Base-by-base conservation (phyloP, 768 basidiomycete species). In the Hericium rajendrae region DNA sequence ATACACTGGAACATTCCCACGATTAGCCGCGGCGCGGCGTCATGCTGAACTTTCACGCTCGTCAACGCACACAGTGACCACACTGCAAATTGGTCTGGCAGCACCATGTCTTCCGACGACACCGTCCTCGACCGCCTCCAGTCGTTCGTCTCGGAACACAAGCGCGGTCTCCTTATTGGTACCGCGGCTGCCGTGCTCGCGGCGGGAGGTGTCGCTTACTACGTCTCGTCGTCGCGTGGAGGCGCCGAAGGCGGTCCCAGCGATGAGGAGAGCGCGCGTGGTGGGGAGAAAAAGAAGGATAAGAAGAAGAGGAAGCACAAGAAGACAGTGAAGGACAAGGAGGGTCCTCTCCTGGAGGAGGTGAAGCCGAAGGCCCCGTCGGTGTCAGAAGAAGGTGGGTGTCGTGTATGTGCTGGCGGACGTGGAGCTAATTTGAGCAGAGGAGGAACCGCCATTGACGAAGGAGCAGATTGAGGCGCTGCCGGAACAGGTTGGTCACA, bases 261-360 rank as follows among this genome's bases (percentile, higher is more conserved):
- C 40, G 60, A 61, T 55, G 62, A 63, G 55, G 61, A 62, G 57
- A 54, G 54, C 38, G 22, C 53, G 26, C 46, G n/a, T 38, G 56
- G 55, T 11, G 76, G 75, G 65, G 65, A 67, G 55, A 76, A 80
- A 66, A 73, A 75, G 72, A 69, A 71, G 66, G 82, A 79, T 66
- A 78, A 73, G 68, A 83, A 77, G 62, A 74, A 71, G 63, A 72
- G 67, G 67, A 82, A 79, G 64, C 64, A 69, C 55, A 61, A 39
- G 71, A 81, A 79, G 71, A 62, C 76, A 0, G 71, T 67, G 12
- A 84, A 81, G 66, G 81, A 82, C 60, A 59, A 70, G 6, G 83
- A 89, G 59, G 85, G 86, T 0, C 92, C 92, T 40, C 75, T 95
- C 43, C 70, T 95, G 51, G 91, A 94, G 76, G 91, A 94, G 70